These are phyloP conservation scores for Rhizopogon vinicolor DNA, from an alignment of 768 basidiomycete species.

Conservation along the genomic window DNA sequence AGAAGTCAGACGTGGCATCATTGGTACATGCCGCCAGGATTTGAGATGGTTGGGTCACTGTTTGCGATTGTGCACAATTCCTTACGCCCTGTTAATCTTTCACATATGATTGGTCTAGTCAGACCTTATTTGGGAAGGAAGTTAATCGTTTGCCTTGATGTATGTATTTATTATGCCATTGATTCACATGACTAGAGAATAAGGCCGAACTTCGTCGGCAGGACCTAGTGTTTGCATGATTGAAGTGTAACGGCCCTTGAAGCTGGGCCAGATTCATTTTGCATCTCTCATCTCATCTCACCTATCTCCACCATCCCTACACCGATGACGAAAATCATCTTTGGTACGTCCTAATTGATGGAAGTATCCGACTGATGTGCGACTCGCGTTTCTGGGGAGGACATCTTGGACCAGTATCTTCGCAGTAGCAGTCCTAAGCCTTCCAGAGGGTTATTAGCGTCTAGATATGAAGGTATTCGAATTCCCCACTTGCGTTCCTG, in stretches of 20 bases:
- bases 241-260: not conserved
- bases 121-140: too few relatives aligned
- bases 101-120: too few relatives aligned
- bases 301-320: slow-evolving; percentile 63
- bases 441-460: too few relatives aligned
- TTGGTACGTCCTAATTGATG: not conserved
- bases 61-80: too few relatives aligned
- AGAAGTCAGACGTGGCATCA: too few relatives aligned
- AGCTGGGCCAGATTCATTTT: not conserved
- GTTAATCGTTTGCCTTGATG: too few relatives aligned
- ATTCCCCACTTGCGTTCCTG: too few relatives aligned
- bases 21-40: not conserved
- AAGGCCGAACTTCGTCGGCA: too few relatives aligned
- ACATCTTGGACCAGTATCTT: not conserved
- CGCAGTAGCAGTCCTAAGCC: not conserved
- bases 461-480: too few relatives aligned
- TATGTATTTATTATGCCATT: too few relatives aligned
- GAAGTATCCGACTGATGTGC: not conserved
- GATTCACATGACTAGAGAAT: not conserved
- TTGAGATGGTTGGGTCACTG: not conserved
- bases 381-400: not conserved
- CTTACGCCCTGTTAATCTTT: too few relatives aligned
- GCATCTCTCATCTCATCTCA: slow-evolving; percentile 11
- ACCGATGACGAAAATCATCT: slow-evolving; percentile 32
- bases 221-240: too few relatives aligned